phyloP scores from a whole-genome alignment of 306 rosid genomes.

The Abrus pulchellus region DNA sequence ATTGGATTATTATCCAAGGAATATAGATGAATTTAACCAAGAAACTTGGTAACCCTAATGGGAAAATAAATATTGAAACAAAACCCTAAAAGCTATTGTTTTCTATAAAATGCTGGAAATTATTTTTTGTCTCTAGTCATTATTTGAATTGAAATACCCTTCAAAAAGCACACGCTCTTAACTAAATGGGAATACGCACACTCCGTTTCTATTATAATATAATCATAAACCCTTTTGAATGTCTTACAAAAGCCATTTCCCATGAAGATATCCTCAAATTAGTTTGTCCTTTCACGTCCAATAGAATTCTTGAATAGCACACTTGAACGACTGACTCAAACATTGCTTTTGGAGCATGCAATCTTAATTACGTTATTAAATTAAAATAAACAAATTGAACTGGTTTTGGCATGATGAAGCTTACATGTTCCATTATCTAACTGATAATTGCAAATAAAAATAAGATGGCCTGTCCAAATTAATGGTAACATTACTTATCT shows the following conservation, averaged over 20 bases:
- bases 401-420: not conserved
- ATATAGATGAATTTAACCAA: not conserved
- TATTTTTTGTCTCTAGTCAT: not conserved
- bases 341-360: conserved; percentile 35
- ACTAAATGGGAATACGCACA: not conserved
- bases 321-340: not conserved
- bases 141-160: not conserved
- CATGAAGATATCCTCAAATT: not conserved
- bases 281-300: conserved; percentile 21
- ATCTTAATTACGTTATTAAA: not conserved
- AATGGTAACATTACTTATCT: conserved; percentile 24
- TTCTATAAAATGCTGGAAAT: not conserved
- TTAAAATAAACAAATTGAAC: not conserved
- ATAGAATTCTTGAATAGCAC: not conserved
- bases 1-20: not conserved
- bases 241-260: not conserved
- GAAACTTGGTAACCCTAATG: not conserved
- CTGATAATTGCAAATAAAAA: not conserved
- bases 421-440: not conserved
- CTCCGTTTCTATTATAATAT: not conserved
- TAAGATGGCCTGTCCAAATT: conserved; percentile 41
- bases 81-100: not conserved
- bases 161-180: not conserved
- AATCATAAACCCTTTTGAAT: not conserved
- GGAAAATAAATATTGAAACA: not conserved